Base-by-base conservation (phyloP, 2,329 filamentous ascomycete genomes). In the Hymenoscyphus repandus region DNA sequence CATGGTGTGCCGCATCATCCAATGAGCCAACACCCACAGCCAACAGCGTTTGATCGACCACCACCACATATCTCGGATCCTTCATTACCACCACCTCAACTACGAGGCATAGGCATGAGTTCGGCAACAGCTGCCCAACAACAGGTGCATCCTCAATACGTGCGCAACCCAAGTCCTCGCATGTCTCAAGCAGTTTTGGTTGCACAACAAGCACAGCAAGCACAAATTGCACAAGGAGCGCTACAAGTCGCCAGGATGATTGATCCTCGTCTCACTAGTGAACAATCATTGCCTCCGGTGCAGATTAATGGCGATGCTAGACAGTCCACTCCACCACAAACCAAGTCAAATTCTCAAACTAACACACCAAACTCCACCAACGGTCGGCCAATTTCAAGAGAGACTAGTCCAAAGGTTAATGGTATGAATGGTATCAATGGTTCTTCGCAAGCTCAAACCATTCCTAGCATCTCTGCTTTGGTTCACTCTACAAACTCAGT, bases 171-270 rank as follows among this genome's bases (percentile, higher is more conserved):
- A 12, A 69, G 69, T 43, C 64, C 69, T 27, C 67, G 68, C 39
- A 62, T 68, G 12, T 63, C 68, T n/a, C 73, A 74, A 56, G 65
- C 68, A 11, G 61, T 69, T 27, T 58, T 62, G 5, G 46, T 61
- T 20, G 59, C 65, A 68, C 50, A 66, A 67, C 57, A 68, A 59
- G 57, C 50, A 13, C 40, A 66, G 67, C 57, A 68, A 59, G 57
- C 50, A 13, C 40, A 62, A 40, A 55, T 62, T 33, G 64, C 64
- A 1, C 63, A 64, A 44, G 47, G 57, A 42, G 62, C 59, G 17
- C 39, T 63, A 10, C 59, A 62, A 57, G 54, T 41, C 32, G 53
- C 51, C 10, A 49, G 56, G 7, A 49, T 62, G 39, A 58, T 64
- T 37, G 63, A 65, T 52, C 63, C 62, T 42, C 57, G 62, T 10